Evolutionary conservation across 176 grass and related monocot species (phyloP), one percentile per base, ranked within the genome.

Genomic region (Secale cereale): DNA sequence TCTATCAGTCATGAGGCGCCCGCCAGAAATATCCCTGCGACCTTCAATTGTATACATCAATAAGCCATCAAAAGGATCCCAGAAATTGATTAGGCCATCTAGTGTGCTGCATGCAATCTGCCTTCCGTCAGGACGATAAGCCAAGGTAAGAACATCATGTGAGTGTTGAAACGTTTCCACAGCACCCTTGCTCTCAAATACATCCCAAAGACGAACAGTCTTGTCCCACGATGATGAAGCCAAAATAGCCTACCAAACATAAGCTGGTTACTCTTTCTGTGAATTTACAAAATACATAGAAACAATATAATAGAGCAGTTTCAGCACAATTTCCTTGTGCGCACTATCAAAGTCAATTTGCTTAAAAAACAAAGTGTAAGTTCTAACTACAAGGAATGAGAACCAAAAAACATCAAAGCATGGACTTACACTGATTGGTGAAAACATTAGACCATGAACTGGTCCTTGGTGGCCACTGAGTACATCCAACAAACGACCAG

Each of bases 201-300:
- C 97, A 80, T 98, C 97, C 93, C 97, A 98, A 63, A 98, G 78
- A 43, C 93, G 91, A 54, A 96, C 84, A 15, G 97, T 98, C 93
- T 94, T 95, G 71, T 98, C 97, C 97, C 97, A 98, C 62, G 97
- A 98, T 14, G 97, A 95, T 46, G 97, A 98, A 85, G 93, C 93
- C 78, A 98, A 82, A 90, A 91, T 56, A 68, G 85, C 81, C 97
- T 98, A 48, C 14, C 59, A 79, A 87, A 86, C 17, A 81, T 65
- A 86, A 54, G 43, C 40, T 17, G 57, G 56, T 91, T 59, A 87
- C 19, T 41, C 0, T 76, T 79, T 37, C 19, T 28, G 35, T 50
- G 33, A 41, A 77, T 59, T 82, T 25, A 85, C 5, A 62, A 46
- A 78, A 87, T 29, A 78, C 78, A 73, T 17, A 36, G 52, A 88